Percentiles rank a stretch among this genome's conserved stretches.
These are phyloP conservation scores for Microascus cirrosus DNA, from an alignment of 2,329 filamentous ascomycete species.

Conservation along the genomic window DNA sequence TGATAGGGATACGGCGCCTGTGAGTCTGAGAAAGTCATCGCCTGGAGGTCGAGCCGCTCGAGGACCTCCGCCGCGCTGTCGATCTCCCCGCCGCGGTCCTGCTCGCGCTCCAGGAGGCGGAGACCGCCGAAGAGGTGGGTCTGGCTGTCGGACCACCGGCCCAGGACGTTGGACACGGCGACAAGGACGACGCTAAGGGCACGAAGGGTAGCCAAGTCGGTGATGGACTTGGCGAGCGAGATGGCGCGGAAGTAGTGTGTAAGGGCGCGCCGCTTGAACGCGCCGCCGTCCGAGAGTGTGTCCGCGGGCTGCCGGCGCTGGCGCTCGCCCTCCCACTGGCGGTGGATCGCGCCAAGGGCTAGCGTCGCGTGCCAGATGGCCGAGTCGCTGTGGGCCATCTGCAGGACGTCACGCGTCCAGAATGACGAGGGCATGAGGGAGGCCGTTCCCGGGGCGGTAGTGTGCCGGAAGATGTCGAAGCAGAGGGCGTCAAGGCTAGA, in stretches of 20 bases:
- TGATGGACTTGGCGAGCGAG: slow-evolving; percentile 14
- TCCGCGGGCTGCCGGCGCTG: slow-evolving; percentile 5
- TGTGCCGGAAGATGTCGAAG: background rate
- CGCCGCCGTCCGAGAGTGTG: background rate
- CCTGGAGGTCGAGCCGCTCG: slow-evolving; percentile 19
- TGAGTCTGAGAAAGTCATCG: slow-evolving; percentile 20
- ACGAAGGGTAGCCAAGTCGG: slow-evolving; percentile 14
- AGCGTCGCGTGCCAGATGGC: slow-evolving; percentile 14
- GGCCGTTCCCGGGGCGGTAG: background rate
- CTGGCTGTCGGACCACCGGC: slow-evolving; percentile 17
- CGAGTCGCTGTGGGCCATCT: background rate
- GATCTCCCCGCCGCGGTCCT: background rate
- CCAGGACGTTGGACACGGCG: slow-evolving; percentile 18
- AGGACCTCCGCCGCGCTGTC: slow-evolving; percentile 11
- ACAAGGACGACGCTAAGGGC: slow-evolving; percentile 20
- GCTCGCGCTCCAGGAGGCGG: slow-evolving; percentile 11
- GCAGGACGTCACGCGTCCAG: background rate
- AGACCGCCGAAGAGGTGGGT: slow-evolving; percentile 19
- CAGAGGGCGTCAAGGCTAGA: background rate
- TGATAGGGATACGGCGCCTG: slow-evolving; percentile 17
- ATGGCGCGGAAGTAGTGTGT: slow-evolving; percentile 17
- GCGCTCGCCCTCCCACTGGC: slow-evolving; percentile 6
- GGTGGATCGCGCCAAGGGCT: slow-evolving; percentile 21
- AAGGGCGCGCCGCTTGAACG: slow-evolving; percentile 10
- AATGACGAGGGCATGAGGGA: background rate